These are phyloP conservation scores for Lactarius trivialis DNA, from an alignment of 768 basidiomycete species.

Conservation along the genomic window DNA sequence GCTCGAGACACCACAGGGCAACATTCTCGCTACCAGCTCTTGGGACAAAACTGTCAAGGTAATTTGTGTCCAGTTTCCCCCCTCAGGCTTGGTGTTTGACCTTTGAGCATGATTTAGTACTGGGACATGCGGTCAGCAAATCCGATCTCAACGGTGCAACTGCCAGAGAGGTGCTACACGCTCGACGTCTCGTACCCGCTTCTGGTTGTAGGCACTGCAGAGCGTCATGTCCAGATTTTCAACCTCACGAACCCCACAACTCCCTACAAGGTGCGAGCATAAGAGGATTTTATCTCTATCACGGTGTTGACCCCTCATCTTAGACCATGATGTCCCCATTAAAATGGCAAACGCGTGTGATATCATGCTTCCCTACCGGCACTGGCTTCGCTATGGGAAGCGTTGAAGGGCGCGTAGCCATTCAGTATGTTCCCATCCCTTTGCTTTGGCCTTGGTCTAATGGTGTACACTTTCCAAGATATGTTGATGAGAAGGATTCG, in stretches of 20 bases:
- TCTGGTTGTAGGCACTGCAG: constrained; percentile 90
- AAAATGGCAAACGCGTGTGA: too few relatives aligned
- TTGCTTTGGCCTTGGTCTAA: neutral
- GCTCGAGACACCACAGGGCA: constrained; percentile 66
- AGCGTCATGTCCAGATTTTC: constrained; percentile 85
- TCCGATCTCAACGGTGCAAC: constrained; percentile 68
- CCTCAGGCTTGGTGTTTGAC: too few relatives aligned
- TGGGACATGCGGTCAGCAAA: too few relatives aligned
- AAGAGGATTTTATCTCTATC: neutral
- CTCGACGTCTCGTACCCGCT: constrained; percentile 77
- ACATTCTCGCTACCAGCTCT: constrained; percentile 85
- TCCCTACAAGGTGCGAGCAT: too few relatives aligned
- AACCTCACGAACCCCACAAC: constrained; percentile 82
- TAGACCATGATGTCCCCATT: constrained; percentile 82
- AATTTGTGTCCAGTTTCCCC: too few relatives aligned
- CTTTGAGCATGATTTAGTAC: too few relatives aligned
- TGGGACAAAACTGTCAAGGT: too few relatives aligned
- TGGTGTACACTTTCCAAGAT: constrained; percentile 39
- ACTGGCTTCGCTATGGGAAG: constrained; percentile 82
- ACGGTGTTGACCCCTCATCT: neutral
- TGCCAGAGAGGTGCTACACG: constrained; percentile 89
- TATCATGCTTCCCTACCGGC: constrained; percentile 74
- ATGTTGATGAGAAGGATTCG: constrained; percentile 81
- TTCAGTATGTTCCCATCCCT: constrained; percentile 65
- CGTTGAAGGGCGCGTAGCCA: constrained; percentile 87